Evolutionary conservation across 2,329 filamentous ascomycete species (phyloP), one percentile per base, ranked within the genome.

Genomic region (Penicillium occitanis): DNA sequence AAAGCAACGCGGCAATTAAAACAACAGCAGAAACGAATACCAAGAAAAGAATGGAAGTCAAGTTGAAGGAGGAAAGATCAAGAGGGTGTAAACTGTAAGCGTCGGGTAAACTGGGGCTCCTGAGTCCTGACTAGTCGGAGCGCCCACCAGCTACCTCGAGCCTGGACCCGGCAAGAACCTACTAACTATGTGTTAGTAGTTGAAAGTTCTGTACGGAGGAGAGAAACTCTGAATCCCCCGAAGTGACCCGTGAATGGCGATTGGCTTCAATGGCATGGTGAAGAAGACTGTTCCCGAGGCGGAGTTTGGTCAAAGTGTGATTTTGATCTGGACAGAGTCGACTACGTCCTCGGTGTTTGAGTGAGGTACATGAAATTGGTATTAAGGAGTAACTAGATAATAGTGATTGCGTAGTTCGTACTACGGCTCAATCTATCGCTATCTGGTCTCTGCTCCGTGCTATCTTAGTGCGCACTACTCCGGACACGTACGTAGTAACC

Each of bases 1-100:
- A 57, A 35, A 22, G 19, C 25, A 51, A 50, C 28, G 22, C 8
- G 25, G 13, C 28, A 55, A 37, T 22, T 40, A 37, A 55, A 11
- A 25, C 53, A 37, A 40, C 50, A 33, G 25, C 50, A 53, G 50
- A 53, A 48, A 53, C 53, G 53, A 57, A 57, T 19, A 55, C n/a
- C 30, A 19, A 55, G 11, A 30, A 30, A 37, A 19, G 30, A 6
- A 53, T 33, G 3, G 7, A 55, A 57, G 33, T 14, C 22, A 19
- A 37, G 53, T 57, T 57, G 53, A 14, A 37, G 30, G 33, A 46
- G 22, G 22, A 60, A 25, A 59, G 57, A 25, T 28, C 19, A 57
- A 57, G 46, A 48, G 46, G 7, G 6, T 8, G 28, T 30, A 19
- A 17, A 46, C 44, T 44, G 42, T 46, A 46, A 11, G 51, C n/a